Base-by-base conservation (phyloP, 2,329 filamentous ascomycete genomes). In the Fusarium lateritium region DNA sequence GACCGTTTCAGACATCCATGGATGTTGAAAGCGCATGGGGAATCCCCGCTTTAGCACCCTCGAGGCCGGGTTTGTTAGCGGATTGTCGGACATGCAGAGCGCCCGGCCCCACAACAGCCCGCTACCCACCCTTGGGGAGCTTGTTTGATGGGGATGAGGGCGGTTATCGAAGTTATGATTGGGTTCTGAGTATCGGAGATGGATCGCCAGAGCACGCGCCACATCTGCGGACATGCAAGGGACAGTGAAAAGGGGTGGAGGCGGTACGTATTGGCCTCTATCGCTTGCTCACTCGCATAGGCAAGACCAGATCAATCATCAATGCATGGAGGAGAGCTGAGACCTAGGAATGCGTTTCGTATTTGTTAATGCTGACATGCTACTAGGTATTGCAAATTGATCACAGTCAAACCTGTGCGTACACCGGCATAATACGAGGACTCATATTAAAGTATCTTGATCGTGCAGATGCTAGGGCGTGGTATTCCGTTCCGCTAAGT, bases 71-170 rank as follows among this genome's bases (percentile, higher is more conserved):
- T 31, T 33, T 31, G 28, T 51, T 60, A 52, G 57, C 56, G 64
- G 55, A 57, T 38, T 55, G 56, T 50, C 40, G 49, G 31, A 49
- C 31, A 59, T 44, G 54, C 57, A 59, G 36, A 45, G 44, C 62
- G 19, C 50, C 24, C 44, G 57, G 46, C 45, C 42, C 65, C 65
- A 51, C 50, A 46, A 43, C 42, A 42, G 15, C 51, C 61, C 66
- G 56, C 64, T 69, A 59, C 56, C 38, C 62, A 67, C 55, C 57
- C 58, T 19, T 36, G 56, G 55, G 50, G 56, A 75, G 73, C 73
- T 75, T 75, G 73, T 75, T 75, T 64, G 61, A 59, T 75, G 73
- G 73, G 34, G 61, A 70, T 34, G n/a, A 50, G 38, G 22, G 47
- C 24, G n/a, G 19, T 6, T n/a, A 39, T 14, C 4, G 21, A 21